phyloP scores from a whole-genome alignment of 192 early-diverging fungal species.

The Coemansia sp. region DNA sequence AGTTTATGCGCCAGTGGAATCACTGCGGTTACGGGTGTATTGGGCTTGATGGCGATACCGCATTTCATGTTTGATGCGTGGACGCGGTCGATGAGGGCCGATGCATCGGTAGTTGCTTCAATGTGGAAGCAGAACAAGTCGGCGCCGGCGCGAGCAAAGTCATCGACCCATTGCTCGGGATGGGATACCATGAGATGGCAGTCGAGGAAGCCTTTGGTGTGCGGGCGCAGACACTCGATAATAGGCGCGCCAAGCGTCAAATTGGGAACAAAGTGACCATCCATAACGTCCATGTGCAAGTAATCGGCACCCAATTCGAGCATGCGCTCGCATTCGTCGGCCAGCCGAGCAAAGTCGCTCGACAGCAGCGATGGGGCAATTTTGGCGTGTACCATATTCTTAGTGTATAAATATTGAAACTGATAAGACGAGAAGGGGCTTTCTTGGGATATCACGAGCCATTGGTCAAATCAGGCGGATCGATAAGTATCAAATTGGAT shows the following conservation, averaged over 20 bases:
- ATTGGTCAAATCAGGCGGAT: no score
- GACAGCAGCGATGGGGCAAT: constrained; percentile 92
- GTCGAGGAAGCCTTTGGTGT: constrained; percentile 88
- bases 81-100: constrained; percentile 76
- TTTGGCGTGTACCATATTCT: constrained; percentile 67
- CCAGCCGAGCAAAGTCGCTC: constrained; percentile 84
- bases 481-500: neutral
- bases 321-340: constrained; percentile 86
- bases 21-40: constrained; percentile 68
- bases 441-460: no score
- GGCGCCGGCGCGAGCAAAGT: constrained; percentile 89
- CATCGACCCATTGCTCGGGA: constrained; percentile 88
- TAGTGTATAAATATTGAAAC: neutral
- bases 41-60: constrained; percentile 90
- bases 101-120: constrained; percentile 79
- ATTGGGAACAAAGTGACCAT: constrained; percentile 98
- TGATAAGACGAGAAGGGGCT: no score
- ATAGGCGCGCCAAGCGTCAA: constrained; percentile 93
- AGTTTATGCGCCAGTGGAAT: constrained; percentile 60
- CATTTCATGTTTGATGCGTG: constrained; percentile 86
- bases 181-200: constrained; percentile 78
- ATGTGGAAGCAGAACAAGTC: constrained; percentile 88
- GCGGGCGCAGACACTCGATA: constrained; percentile 80
- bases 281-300: constrained; percentile 92
- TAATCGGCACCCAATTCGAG: constrained; percentile 87